Percentiles rank a stretch among this genome's conserved stretches.
phyloP scores from a whole-genome alignment of 441 rosid species.

The Eruca vesicaria region DNA sequence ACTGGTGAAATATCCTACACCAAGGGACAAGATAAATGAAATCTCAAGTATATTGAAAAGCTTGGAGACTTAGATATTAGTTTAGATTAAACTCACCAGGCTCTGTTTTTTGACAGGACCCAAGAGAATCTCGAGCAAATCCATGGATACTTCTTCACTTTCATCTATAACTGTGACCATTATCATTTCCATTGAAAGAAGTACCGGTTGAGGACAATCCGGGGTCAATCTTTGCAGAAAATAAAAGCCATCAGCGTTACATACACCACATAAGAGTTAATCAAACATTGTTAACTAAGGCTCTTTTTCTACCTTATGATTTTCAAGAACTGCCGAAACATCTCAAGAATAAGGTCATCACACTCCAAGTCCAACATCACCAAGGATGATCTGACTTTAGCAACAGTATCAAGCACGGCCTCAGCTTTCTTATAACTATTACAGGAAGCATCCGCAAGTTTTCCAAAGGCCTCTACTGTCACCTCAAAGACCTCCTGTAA shows the following conservation, averaged over 20 bases:
- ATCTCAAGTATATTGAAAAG: not conserved
- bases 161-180: conserved; percentile 67
- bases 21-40: not conserved
- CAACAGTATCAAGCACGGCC: conserved; percentile 53
- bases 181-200: conserved; percentile 58
- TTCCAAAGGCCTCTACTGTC: conserved; percentile 51
- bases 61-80: not conserved
- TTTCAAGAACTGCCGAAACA: conserved; percentile 54
- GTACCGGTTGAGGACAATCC: conserved; percentile 49
- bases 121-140: conserved; percentile 60
- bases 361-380: conserved; percentile 78
- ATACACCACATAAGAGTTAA: conserved; percentile 47
- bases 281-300: conserved; percentile 32
- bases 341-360: conserved; percentile 50
- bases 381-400: conserved; percentile 53
- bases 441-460: conserved; percentile 51
- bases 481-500: conserved; percentile 56
- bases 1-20: conserved; percentile 38
- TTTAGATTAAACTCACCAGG: conserved; percentile 41
- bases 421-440: conserved; percentile 50
- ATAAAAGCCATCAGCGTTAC: conserved; percentile 13
- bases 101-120: conserved; percentile 54
- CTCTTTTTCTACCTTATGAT: conserved; percentile 45
- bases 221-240: conserved; percentile 38
- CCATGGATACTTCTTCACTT: conserved; percentile 63